A percentile compares a stretch with the other conserved stretches of the same genome.
Conservation (phyloP, 768 basidiomycete species). For the Epithele typhae region DNA sequence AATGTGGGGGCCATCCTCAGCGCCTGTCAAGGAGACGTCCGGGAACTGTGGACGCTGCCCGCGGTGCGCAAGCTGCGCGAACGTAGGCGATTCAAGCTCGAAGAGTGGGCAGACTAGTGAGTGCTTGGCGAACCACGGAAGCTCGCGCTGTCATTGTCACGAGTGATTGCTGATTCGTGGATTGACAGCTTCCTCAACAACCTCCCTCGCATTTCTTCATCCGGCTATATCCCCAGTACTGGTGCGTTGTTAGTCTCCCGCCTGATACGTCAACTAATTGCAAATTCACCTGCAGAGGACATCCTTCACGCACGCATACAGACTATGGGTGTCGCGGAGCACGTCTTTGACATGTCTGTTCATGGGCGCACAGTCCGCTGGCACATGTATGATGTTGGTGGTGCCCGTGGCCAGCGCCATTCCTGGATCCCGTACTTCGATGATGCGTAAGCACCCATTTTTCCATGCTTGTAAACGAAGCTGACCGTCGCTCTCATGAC, state of each 20-base stretch:
- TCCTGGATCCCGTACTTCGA: slow-evolving; percentile 88
- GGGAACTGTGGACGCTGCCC: slow-evolving; percentile 68
- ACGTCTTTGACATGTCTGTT: slow-evolving; percentile 76
- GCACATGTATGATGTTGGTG: slow-evolving; percentile 82
- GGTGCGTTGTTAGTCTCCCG: slow-evolving; percentile 36
- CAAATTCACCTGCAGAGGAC: slow-evolving; percentile 58
- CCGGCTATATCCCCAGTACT: slow-evolving; percentile 70
- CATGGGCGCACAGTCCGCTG: slow-evolving; percentile 76
- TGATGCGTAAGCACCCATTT: slow-evolving; percentile 49
- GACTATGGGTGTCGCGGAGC: slow-evolving; percentile 85
- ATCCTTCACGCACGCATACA: slow-evolving; percentile 88
- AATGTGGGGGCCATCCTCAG: slow-evolving; percentile 59
- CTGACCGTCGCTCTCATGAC: background rate
- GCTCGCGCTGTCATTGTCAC: background rate
- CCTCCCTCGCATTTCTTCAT: slow-evolving; percentile 65
- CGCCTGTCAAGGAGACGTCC: slow-evolving; percentile 58
- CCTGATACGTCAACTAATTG: too few relatives aligned
- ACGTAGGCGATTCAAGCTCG: slow-evolving; percentile 67
- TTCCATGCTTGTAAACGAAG: slow-evolving; percentile 28
- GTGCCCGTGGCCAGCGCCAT: slow-evolving; percentile 72
- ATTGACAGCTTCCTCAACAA: slow-evolving; percentile 63
- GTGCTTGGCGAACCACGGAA: slow-evolving; percentile 29
- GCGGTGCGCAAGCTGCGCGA: slow-evolving; percentile 65
- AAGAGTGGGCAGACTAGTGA: slow-evolving; percentile 89
- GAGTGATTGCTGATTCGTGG: background rate